phyloP scores from a whole-genome alignment of 352 stramenopile species.

The Saprolegnia parasitica region DNA sequence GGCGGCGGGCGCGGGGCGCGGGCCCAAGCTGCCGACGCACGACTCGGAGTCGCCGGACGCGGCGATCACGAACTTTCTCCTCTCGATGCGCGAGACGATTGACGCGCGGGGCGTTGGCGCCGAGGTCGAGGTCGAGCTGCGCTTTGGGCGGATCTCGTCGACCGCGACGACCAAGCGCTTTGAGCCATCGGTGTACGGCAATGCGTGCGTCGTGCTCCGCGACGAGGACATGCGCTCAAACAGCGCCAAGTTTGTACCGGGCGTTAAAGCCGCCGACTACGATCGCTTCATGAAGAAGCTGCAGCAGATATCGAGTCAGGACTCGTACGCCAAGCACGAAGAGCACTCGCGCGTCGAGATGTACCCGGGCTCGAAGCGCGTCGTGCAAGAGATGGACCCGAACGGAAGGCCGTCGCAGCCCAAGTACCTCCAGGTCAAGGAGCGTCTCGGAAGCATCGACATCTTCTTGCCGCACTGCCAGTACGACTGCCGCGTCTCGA shows the following conservation, averaged over 20 bases:
- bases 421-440: conserved; percentile 61
- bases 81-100: conserved; percentile 68
- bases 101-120: conserved; percentile 73
- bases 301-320: conserved; percentile 60
- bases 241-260: conserved; percentile 75
- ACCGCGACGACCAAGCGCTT: conserved; percentile 69
- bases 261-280: conserved; percentile 66
- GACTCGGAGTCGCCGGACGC: conserved; percentile 59
- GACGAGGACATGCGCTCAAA: conserved; percentile 73
- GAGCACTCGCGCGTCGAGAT: conserved; percentile 80
- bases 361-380: conserved; percentile 65
- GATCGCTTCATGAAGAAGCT: conserved; percentile 58
- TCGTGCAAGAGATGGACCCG: conserved; percentile 69
- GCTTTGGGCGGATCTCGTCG: conserved; percentile 76
- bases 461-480: conserved; percentile 83
- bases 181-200: conserved; percentile 60
- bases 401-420: conserved; percentile 46
- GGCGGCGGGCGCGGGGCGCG: not conserved
- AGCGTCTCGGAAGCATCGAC: conserved; percentile 74
- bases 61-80: conserved; percentile 76
- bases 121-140: conserved; percentile 78
- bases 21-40: conserved; percentile 30
- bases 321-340: conserved; percentile 64
- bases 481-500: conserved; percentile 79
- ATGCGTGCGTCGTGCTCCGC: conserved; percentile 65